Conservation (phyloP, 2,329 filamentous ascomycete species). For the Thielaviopsis punctulata region DNA sequence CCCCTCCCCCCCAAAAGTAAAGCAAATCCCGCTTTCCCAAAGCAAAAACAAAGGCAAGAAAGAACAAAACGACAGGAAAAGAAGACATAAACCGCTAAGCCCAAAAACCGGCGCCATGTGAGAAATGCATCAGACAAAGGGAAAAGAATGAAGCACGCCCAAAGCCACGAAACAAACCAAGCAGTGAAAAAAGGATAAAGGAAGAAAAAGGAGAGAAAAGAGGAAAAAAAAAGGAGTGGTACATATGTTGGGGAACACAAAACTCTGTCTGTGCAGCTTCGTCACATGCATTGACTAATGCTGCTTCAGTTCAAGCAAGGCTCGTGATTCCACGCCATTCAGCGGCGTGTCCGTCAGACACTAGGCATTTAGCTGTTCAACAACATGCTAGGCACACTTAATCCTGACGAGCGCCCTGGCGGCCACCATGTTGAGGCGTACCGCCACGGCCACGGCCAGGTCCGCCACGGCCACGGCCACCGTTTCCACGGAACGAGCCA, state of each 20-base stretch:
- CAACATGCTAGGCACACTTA: neutral
- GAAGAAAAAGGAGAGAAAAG: neutral
- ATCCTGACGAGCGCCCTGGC: constrained; percentile 17
- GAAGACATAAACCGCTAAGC: neutral
- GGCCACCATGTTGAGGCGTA: constrained; percentile 19
- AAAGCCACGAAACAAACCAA: constrained; percentile 4
- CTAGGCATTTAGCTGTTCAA: too few relatives aligned
- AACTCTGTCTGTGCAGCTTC: too few relatives aligned
- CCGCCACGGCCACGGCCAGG: constrained; percentile 22
- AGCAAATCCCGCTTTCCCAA: neutral
- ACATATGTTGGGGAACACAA: neutral
- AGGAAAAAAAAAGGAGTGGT: neutral
- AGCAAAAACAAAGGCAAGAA: constrained; percentile 2
- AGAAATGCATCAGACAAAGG: neutral
- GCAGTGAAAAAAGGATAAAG: neutral
- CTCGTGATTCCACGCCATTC: too few relatives aligned
- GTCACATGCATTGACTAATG: too few relatives aligned
- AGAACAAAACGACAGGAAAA: neutral
- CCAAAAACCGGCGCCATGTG: neutral
- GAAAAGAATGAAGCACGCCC: neutral
- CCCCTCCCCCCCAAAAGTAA: too few relatives aligned
- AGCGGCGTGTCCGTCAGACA: too few relatives aligned
- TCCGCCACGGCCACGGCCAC: constrained; percentile 33
- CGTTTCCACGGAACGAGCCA: constrained; percentile 22
- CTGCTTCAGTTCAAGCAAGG: too few relatives aligned